Conservation (phyloP, 148 eudicot genomes). For the Rhododendron ovatum region DNA sequence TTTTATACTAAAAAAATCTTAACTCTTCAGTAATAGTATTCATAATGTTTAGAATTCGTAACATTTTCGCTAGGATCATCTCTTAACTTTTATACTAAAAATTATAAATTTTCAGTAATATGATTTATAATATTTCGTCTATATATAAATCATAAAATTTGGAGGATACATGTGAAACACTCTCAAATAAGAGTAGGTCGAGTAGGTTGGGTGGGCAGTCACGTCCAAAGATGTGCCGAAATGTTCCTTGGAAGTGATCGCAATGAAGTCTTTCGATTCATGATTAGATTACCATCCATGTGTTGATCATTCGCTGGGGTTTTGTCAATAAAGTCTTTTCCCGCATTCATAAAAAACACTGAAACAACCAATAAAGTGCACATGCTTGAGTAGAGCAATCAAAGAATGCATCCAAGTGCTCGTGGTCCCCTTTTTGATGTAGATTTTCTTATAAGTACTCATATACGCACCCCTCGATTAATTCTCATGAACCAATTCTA, state of each 20-base stretch:
- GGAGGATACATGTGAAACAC: rapidly evolving
- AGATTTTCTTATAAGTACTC: not conserved
- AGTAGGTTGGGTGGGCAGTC: not conserved
- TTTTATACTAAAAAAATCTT: too few relatives aligned
- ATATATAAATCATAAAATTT: too few relatives aligned
- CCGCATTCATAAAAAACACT: not conserved
- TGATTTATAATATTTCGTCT: too few relatives aligned
- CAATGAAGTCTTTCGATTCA: not conserved
- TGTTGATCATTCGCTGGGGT: not conserved
- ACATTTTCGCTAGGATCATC: too few relatives aligned
- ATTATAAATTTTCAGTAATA: too few relatives aligned
- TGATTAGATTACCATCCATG: not conserved
- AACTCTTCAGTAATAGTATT: too few relatives aligned
- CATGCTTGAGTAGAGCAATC: not conserved
- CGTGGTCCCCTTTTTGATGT: not conserved
- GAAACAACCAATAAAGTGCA: not conserved
- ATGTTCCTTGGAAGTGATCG: not conserved
- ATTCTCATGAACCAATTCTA: too few relatives aligned
- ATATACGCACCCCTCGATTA: too few relatives aligned
- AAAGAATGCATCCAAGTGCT: not conserved
- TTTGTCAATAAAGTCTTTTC: not conserved
- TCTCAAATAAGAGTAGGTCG: not conserved
- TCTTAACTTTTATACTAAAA: too few relatives aligned
- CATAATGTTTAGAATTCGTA: too few relatives aligned
- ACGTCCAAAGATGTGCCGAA: not conserved